A percentile compares a stretch with the other conserved stretches of the same genome.
phyloP scores from a whole-genome alignment of 2,329 filamentous ascomycete species.

The Diplodia seriata region DNA sequence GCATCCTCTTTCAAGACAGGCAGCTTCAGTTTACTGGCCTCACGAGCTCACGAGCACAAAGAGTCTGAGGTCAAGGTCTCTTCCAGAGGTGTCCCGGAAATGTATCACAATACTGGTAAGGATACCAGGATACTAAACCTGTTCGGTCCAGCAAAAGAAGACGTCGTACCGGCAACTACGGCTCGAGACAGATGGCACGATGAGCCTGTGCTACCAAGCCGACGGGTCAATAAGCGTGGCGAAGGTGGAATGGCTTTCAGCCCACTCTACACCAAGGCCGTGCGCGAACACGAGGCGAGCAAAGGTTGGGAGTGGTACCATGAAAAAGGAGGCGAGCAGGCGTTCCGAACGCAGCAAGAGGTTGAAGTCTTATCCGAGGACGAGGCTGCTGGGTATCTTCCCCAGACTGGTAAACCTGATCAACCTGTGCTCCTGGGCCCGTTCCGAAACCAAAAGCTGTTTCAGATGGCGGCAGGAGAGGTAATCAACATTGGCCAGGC shows the following conservation, averaged over 20 bases:
- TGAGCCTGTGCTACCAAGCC: constrained; percentile 60
- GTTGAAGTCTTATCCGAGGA: constrained; percentile 45
- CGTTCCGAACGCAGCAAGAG: constrained; percentile 54
- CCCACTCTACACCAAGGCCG: constrained; percentile 52
- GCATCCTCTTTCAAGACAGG: constrained; percentile 36
- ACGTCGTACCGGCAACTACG: constrained; percentile 56
- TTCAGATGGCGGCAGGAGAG: constrained; percentile 51
- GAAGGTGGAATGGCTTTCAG: constrained; percentile 51
- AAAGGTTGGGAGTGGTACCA: constrained; percentile 63
- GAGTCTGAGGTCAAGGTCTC: constrained; percentile 17
- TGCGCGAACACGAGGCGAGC: constrained; percentile 54
- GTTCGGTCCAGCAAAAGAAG: constrained; percentile 59
- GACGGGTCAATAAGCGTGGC: constrained; percentile 43
- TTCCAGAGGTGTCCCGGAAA: constrained; percentile 42
- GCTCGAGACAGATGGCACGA: constrained; percentile 60
- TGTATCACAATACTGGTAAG: constrained; percentile 46
- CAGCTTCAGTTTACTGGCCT: constrained; percentile 35
- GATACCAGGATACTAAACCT: constrained; percentile 55
- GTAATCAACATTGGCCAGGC: constrained; percentile 55
- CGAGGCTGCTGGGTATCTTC: constrained; percentile 54
- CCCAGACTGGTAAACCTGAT: constrained; percentile 39
- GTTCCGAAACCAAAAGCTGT: constrained; percentile 52
- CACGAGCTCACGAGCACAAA: constrained; percentile 21
- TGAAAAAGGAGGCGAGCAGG: constrained; percentile 47
- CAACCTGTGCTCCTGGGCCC: constrained; percentile 60